Conservation (phyloP, 768 basidiomycete genomes). For the Mycena alexandri region DNA sequence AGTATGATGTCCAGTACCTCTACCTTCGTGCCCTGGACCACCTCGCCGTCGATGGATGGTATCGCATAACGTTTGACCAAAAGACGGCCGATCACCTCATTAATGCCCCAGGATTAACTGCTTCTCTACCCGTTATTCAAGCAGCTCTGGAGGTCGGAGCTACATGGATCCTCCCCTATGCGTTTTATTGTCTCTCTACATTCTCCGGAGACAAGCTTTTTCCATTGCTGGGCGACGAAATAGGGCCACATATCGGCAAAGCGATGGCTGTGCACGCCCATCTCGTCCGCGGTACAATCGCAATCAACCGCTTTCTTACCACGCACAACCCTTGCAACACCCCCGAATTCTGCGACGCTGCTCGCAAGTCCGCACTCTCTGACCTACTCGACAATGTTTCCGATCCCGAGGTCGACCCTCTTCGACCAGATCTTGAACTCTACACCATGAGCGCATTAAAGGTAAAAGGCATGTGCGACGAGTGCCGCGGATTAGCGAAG, state of each 20-base stretch:
- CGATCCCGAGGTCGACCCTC: too few relatives aligned
- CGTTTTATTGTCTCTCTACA: background rate
- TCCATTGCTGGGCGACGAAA: background rate
- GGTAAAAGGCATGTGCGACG: background rate
- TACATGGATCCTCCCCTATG: background rate
- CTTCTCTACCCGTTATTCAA: background rate
- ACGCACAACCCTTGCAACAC: too few relatives aligned
- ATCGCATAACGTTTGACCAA: background rate
- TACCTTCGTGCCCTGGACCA: constrained; percentile 7
- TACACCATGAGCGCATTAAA: background rate
- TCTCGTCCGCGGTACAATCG: background rate
- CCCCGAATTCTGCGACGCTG: too few relatives aligned
- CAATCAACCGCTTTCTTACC: too few relatives aligned
- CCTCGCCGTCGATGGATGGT: background rate
- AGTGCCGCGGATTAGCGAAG: background rate
- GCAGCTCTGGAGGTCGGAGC: background rate
- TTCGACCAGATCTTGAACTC: background rate
- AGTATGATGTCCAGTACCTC: constrained; percentile 8
- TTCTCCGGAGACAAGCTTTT: background rate
- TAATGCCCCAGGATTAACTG: background rate
- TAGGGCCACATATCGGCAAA: background rate
- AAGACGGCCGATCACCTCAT: background rate
- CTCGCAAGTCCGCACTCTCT: too few relatives aligned
- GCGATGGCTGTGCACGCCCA: background rate
- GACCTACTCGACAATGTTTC: too few relatives aligned